These are phyloP conservation scores for Wickerhamomyces silvicola DNA, from an alignment of 805 yeast species.

Conservation along the genomic window DNA sequence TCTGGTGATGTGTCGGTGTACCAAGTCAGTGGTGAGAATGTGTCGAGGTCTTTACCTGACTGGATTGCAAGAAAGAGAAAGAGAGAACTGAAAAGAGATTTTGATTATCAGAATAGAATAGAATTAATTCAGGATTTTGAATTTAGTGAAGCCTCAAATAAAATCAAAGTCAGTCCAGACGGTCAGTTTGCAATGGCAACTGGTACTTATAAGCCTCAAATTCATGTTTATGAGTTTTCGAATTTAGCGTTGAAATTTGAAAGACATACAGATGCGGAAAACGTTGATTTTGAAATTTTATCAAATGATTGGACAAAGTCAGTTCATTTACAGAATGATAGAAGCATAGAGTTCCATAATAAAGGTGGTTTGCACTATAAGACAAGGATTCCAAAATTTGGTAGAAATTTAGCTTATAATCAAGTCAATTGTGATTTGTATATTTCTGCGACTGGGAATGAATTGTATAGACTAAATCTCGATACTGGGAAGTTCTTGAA, in stretches of 20 bases:
- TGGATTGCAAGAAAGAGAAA: constrained; percentile 94
- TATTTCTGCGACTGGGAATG: constrained; percentile 85
- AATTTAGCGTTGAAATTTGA: constrained; percentile 88
- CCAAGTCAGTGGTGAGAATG: constrained; percentile 93
- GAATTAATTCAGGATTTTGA: constrained; percentile 95
- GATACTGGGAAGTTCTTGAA: constrained; percentile 91
- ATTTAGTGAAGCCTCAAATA: constrained; percentile 92
- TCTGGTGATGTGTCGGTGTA: constrained; percentile 89
- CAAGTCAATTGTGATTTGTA: constrained; percentile 73
- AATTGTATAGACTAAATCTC: constrained; percentile 80
- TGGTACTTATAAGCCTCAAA: constrained; percentile 96
- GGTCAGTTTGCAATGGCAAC: constrained; percentile 98
- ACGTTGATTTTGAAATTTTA: constrained; percentile 78
- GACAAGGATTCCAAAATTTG: constrained; percentile 90
- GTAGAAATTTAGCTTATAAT: constrained; percentile 82
- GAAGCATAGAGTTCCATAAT: constrained; percentile 87
- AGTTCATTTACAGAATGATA: constrained; percentile 86
- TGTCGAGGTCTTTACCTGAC: constrained; percentile 88
- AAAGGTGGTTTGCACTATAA: constrained; percentile 90
- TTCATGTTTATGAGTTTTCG: constrained; percentile 90
- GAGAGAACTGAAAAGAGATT: constrained; percentile 75
- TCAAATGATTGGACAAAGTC: constrained; percentile 98
- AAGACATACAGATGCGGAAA: constrained; percentile 94
- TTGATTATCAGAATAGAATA: constrained; percentile 82
- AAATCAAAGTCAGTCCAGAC: constrained; percentile 78